phyloP scores from a whole-genome alignment of 306 rosid genomes.

The Prosopis cineraria region DNA sequence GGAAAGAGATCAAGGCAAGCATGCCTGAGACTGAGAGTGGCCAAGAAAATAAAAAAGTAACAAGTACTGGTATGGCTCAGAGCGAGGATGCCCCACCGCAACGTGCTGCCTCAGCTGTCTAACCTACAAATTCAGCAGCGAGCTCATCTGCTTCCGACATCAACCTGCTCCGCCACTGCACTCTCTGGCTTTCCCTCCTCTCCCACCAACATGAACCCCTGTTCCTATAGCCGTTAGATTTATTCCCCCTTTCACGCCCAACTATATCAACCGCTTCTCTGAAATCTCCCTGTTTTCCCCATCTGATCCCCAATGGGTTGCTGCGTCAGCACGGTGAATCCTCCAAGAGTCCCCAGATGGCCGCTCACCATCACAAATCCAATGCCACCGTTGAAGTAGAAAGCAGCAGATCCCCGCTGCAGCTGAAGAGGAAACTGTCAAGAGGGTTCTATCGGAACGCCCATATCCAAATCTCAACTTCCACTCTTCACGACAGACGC shows the following conservation, averaged over 20 bases:
- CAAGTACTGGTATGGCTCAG: neutral
- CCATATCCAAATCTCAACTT: slow-evolving; percentile 54
- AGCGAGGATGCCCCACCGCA: neutral
- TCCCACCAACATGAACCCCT: slow-evolving; percentile 1
- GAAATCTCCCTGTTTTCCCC: neutral
- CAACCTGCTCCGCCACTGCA: neutral
- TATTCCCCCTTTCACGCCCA: slow-evolving; percentile 27
- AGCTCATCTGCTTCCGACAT: too few species aligned
- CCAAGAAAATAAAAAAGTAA: too few species aligned
- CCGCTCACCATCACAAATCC: slow-evolving; percentile 36
- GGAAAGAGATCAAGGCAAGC: neutral
- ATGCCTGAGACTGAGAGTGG: neutral
- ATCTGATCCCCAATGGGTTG: slow-evolving; percentile 71
- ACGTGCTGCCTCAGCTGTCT: neutral
- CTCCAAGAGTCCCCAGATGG: slow-evolving; percentile 29
- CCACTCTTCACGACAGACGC: slow-evolving; percentile 18
- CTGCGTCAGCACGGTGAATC: slow-evolving; percentile 56
- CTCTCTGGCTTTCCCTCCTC: neutral
- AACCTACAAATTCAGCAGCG: neutral
- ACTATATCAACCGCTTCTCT: slow-evolving; percentile 27
- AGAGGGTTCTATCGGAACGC: slow-evolving; percentile 87
- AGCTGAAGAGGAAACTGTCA: slow-evolving; percentile 76
- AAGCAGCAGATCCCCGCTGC: slow-evolving; percentile 28
- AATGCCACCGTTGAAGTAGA: slow-evolving; percentile 33
- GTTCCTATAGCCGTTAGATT: slow-evolving; percentile 41